Conservation (phyloP, 371 early-diverging fungal species). For the Zancudomyces culisetae region DNA sequence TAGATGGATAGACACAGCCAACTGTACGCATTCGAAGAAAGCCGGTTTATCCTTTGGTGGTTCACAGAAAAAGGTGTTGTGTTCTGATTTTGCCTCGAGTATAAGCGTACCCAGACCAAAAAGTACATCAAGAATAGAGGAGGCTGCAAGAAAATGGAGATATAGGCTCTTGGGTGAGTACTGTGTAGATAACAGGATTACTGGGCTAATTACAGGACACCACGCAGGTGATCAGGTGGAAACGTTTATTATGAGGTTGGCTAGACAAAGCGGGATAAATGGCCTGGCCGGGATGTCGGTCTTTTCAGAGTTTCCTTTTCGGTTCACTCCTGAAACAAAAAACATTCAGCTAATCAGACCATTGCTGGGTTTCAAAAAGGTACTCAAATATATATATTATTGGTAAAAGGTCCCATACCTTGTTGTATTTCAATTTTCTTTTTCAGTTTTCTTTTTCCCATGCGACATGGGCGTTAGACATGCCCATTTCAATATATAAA, state of each 20-base stretch:
- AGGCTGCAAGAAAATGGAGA: conserved; percentile 23
- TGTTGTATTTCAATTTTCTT: conserved; percentile 24
- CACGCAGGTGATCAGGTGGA: conserved; percentile 33
- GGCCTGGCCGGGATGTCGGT: conserved; percentile 28
- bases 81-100: too few relatives aligned
- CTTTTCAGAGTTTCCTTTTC: conserved; percentile 10
- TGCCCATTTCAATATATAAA: too few relatives aligned
- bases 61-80: too few relatives aligned
- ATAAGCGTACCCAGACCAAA: background rate
- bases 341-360: conserved; percentile 3
- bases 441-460: background rate
- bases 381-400: background rate
- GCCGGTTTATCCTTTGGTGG: too few relatives aligned
- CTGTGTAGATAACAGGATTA: conserved; percentile 13
- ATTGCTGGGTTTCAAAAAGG: background rate
- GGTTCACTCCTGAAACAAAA: conserved; percentile 5
- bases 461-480: too few relatives aligned
- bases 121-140: conserved; percentile 17
- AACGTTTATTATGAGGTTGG: conserved; percentile 28
- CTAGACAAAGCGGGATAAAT: conserved; percentile 28
- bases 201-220: conserved; percentile 28
- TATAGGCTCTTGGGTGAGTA: conserved; percentile 20
- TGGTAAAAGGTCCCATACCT: background rate
- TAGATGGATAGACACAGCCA: too few relatives aligned
- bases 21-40: too few relatives aligned